phyloP scores from a whole-genome alignment of 208 protist genomes.

The Acanthamoeba healyi region DNA sequence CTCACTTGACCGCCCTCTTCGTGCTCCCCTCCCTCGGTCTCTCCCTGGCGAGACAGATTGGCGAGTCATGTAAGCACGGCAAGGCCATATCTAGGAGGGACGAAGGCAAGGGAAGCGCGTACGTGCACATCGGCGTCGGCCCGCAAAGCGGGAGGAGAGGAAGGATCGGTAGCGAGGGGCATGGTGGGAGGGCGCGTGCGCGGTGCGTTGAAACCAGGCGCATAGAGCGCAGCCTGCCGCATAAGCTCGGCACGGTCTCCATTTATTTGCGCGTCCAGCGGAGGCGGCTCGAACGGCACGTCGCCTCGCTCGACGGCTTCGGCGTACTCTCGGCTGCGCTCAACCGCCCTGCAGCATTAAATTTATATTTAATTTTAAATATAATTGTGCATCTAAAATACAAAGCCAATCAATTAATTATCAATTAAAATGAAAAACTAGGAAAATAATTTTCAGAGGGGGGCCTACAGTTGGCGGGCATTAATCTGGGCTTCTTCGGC shows the following conservation, averaged over 20 bases:
- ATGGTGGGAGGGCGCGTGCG: background rate
- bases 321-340: background rate
- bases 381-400: background rate
- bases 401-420: no score
- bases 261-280: conserved; percentile 67
- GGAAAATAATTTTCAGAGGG: background rate
- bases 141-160: background rate
- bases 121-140: background rate
- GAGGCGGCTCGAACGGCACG: conserved; percentile 41
- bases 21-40: background rate
- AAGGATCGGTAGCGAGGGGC: background rate
- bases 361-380: no score
- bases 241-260: conserved; percentile 12
- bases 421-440: no score
- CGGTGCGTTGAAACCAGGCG: background rate
- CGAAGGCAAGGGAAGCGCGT: background rate
- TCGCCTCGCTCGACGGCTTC: conserved; percentile 44
- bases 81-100: no score
- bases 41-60: background rate
- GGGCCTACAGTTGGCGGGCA: background rate
- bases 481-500: background rate
- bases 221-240: background rate
- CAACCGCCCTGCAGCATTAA: background rate
- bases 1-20: background rate
- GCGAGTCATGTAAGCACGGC: no score